Evolutionary conservation across 192 early-diverging fungal species (phyloP).

Genomic region (Rhizophagus sp.): DNA sequence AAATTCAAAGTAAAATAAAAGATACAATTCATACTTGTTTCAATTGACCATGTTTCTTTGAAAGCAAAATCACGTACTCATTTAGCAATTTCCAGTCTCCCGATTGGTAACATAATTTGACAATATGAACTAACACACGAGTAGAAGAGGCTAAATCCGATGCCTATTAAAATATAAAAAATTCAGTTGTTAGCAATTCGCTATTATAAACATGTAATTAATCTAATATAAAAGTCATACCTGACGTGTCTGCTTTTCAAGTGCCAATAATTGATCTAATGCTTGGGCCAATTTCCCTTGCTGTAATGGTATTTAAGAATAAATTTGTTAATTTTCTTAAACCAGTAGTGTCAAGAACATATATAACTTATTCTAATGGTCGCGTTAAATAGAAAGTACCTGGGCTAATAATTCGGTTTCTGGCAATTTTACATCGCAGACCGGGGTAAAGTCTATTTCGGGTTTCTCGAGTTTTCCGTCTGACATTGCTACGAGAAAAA

Average conservation of each 20-base stretch:
- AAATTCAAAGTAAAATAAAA: neutral
- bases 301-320: conserved; percentile 38
- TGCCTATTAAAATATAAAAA: conserved; percentile 50
- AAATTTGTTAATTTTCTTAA: neutral
- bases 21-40: conserved; percentile 64
- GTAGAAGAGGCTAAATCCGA: conserved; percentile 89
- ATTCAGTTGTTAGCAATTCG: neutral
- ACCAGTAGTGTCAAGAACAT: neutral
- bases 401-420: conserved; percentile 71
- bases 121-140: conserved; percentile 78
- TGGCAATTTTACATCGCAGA: conserved; percentile 77
- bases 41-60: conserved; percentile 97
- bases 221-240: conserved; percentile 42
- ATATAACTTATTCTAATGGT: neutral
- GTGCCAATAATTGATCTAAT: conserved; percentile 79
- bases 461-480: conserved; percentile 76
- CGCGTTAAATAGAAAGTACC: conserved; percentile 38
- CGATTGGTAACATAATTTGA: conserved; percentile 70
- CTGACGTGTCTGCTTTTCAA: conserved; percentile 96
- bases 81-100: conserved; percentile 88
- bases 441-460: conserved; percentile 88
- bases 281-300: conserved; percentile 76
- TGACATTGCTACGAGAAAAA: conserved; percentile 33
- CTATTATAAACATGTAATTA: neutral
- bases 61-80: conserved; percentile 86